Percentiles rank a stretch among this genome's conserved stretches.
Evolutionary conservation across 352 stramenopile genomes (phyloP).

Genomic region (Halophytophthora batemanensis): DNA sequence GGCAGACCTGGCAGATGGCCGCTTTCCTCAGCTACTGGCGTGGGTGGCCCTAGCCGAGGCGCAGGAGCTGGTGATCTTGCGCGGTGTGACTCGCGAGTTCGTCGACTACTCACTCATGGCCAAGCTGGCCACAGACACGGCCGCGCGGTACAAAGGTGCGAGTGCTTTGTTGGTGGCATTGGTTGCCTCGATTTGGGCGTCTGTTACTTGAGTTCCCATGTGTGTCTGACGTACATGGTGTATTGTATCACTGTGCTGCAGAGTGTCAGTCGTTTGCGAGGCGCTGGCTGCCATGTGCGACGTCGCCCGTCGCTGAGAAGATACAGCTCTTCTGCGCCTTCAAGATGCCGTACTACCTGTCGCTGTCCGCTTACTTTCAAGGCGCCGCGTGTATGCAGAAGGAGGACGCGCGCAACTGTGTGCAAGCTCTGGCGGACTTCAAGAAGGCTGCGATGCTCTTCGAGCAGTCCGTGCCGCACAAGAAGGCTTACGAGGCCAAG

Average conservation of each 20-base stretch:
- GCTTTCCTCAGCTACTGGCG: conserved; percentile 44
- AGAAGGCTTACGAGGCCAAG: conserved; percentile 41
- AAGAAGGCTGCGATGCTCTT: conserved; percentile 40
- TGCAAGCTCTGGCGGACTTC: conserved; percentile 59
- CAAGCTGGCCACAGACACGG: conserved; percentile 60
- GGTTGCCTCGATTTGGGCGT: too few species aligned
- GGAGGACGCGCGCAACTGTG: conserved; percentile 45
- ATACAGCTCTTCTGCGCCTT: conserved; percentile 48
- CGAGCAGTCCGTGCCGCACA: conserved; percentile 23
- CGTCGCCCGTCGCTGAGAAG: conserved; percentile 34
- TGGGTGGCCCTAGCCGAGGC: conserved; percentile 62
- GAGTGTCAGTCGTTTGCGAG: conserved; percentile 30
- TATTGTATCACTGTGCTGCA: conserved; percentile 8
- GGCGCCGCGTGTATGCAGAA: conserved; percentile 51
- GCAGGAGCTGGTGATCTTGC: conserved; percentile 63
- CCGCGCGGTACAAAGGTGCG: conserved; percentile 43
- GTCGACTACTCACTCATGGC: conserved; percentile 68
- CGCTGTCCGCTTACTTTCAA: conserved; percentile 61
- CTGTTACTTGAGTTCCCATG: too few species aligned
- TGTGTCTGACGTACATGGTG: conserved; percentile 2
- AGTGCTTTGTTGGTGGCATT: not conserved
- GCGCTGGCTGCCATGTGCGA: conserved; percentile 33
- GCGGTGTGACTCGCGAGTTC: conserved; percentile 50
- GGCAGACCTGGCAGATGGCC: conserved; percentile 48
- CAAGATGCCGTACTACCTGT: conserved; percentile 59